A percentile compares a stretch with the other conserved stretches of the same genome.
Conservation (phyloP, 768 basidiomycete genomes). For the Naematelia aurantialba region DNA sequence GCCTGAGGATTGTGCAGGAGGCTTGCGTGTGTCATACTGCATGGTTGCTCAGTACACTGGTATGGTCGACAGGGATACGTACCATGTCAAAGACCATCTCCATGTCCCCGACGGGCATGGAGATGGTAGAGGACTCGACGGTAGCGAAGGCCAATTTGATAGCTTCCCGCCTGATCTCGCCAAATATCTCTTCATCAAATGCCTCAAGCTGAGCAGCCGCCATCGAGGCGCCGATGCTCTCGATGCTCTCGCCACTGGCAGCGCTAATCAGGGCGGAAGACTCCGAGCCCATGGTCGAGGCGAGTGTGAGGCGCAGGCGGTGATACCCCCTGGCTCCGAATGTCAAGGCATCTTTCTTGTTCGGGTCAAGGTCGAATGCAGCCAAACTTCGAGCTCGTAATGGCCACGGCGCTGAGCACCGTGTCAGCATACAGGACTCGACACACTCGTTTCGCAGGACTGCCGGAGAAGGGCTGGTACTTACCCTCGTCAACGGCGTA, state of each 20-base stretch:
- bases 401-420: conserved; percentile 20
- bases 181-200: conserved; percentile 42
- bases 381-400: conserved; percentile 32
- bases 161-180: conserved; percentile 29
- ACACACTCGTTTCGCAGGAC: background rate
- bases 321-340: conserved; percentile 31
- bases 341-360: conserved; percentile 26
- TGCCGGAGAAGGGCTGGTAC: background rate
- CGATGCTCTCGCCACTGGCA: background rate
- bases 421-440: background rate
- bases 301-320: conserved; percentile 22
- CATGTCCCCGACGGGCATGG: conserved; percentile 12
- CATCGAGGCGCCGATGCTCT: conserved; percentile 22
- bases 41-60: background rate
- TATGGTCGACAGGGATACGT: conserved; percentile 2
- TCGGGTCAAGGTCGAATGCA: conserved; percentile 40
- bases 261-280: background rate
- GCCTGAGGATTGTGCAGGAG: conserved; percentile 11
- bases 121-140: conserved; percentile 13
- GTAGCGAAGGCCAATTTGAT: conserved; percentile 4
- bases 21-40: conserved; percentile 8
- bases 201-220: conserved; percentile 36
- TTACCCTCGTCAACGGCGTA: conserved; percentile 44
- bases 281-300: conserved; percentile 8
- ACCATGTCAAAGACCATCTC: conserved; percentile 32